Percentiles rank a stretch among this genome's conserved stretches.
These are phyloP conservation scores for Xylaria venustula DNA, from an alignment of 495 filamentous ascomycete species.

Conservation along the genomic window DNA sequence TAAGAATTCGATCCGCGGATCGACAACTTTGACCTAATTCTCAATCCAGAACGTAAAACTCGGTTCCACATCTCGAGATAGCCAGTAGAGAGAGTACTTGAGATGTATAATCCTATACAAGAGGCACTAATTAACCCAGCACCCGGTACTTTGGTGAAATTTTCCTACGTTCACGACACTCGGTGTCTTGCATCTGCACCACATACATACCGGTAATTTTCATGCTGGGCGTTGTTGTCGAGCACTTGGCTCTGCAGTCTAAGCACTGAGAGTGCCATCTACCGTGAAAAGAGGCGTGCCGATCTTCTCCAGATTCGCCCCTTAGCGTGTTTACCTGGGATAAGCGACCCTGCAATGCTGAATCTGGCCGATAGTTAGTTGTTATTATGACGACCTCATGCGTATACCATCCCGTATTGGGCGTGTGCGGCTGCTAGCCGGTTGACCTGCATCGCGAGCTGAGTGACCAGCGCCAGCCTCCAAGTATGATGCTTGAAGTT, in stretches of 20 bases:
- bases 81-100: background rate
- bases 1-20: background rate
- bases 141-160: background rate
- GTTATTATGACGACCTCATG: constrained; percentile 1
- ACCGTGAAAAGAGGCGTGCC: background rate
- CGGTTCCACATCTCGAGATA: background rate
- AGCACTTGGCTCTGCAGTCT: background rate
- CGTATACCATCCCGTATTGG: background rate
- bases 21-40: background rate
- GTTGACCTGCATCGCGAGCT: background rate
- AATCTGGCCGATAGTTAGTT: background rate
- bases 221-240: background rate
- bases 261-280: background rate
- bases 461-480: background rate
- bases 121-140: background rate
- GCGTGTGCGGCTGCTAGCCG: constrained; percentile 2
- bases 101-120: too few relatives aligned
- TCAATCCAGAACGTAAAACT: background rate
- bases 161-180: background rate
- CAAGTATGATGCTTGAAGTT: background rate
- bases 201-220: constrained; percentile 9
- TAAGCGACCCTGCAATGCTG: background rate
- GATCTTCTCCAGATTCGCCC: constrained; percentile 3
- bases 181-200: constrained; percentile 7
- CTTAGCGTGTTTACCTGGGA: background rate